Base-by-base conservation (phyloP, 169 alveolate genomes). In the Babesia gibsoni region DNA sequence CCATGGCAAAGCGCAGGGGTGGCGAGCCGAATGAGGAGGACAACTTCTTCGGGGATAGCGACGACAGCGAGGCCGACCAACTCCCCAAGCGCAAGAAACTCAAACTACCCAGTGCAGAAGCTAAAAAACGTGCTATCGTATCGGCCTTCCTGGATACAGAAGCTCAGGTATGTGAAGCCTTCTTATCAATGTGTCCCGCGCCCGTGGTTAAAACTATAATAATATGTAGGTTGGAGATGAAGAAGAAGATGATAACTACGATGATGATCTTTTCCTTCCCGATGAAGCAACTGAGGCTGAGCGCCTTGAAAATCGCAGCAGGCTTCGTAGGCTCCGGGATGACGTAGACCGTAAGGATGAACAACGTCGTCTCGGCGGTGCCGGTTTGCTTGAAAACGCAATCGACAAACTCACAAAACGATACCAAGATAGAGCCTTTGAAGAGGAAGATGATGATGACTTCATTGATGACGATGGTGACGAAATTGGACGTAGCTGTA, bases 91-190 rank as follows among this genome's bases (percentile, higher is more conserved):
- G 58, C 43, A 75, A 65, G 43, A 75, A 75, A 18, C 50, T 65
- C 42, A 75, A 75, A 54, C 20, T 25, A 22, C 78, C 30, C n/a
- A 43, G 45, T 52, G 23, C 84, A 29, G 54, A 81, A 29, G 77
- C 77, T 39, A 82, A 70, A 43, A 75, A 36, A 49, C 68, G 74
- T 8, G 57, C 69, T 6, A 65, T 52, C 43, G 75, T 88, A 12
- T 88, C 92, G 18, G 93, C 94, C 32, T 91, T 89, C 49, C 52
- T 91, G 36, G 95, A 91, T 81, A 90, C 93, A 16, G 95, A 91
- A 63, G 95, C 95, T 25, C 91, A 88, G 65, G 95, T 90, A 30
- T 75, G 92, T 43, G 7, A n/a, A 36, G 1, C 16, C 72, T 9
- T 4, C 16, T 3, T 3, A 4, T 27, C 42, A 23, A n/a, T 22